Evolutionary conservation across 2,329 filamentous ascomycete genomes (phyloP).

Genomic region (Gnomoniopsis smithogilvyi): DNA sequence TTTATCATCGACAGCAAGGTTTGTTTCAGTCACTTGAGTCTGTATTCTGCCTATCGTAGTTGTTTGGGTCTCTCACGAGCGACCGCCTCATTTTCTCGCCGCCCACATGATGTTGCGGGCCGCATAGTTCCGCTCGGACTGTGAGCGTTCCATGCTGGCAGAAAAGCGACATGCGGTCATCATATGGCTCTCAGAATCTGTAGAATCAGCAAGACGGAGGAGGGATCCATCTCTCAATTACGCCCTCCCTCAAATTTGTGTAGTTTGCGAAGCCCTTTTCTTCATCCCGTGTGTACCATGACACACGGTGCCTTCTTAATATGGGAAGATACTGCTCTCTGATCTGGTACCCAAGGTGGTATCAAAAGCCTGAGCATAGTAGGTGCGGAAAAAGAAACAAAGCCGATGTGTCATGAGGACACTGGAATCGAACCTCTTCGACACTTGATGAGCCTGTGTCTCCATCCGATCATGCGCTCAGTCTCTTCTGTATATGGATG

Average conservation of each 20-base stretch:
- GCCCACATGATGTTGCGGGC: neutral
- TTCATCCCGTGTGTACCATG: neutral
- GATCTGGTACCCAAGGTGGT: neutral
- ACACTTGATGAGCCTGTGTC: neutral
- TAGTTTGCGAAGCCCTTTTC: neutral
- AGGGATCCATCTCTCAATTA: neutral
- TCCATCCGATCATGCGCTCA: neutral
- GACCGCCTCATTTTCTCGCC: neutral
- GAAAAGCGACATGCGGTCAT: neutral
- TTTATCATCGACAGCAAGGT: neutral
- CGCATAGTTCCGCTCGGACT: neutral
- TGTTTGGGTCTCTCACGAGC: neutral
- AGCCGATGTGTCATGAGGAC: neutral
- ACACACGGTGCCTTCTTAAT: neutral
- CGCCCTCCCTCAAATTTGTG: neutral
- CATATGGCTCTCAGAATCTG: neutral
- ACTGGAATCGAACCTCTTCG: neutral
- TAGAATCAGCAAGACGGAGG: conserved; percentile 9
- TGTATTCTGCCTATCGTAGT: conserved; percentile 14
- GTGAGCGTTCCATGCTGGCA: neutral
- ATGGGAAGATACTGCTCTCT: neutral
- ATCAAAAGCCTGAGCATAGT: neutral
- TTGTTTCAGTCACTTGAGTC: conserved; percentile 12
- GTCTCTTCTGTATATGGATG: neutral
- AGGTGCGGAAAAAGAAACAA: neutral